Evolutionary conservation across 352 stramenopile genomes (phyloP).

Genomic region (Globisporangium cederbergense): DNA sequence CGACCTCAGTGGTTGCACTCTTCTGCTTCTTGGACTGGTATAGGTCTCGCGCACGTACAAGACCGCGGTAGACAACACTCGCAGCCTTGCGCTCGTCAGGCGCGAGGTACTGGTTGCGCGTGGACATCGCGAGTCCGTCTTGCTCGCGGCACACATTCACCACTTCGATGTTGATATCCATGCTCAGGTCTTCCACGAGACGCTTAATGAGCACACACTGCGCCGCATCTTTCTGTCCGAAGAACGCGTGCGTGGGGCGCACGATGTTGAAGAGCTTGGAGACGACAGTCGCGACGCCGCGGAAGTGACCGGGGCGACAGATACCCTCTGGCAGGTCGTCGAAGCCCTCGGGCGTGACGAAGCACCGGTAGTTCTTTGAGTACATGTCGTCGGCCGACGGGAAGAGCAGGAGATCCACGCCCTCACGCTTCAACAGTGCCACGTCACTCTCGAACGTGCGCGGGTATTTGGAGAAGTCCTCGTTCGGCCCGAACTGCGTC

Average conservation of each 20-base stretch:
- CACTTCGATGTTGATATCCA: slow-evolving; percentile 91
- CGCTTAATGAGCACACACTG: slow-evolving; percentile 95
- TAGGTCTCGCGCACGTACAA: slow-evolving; percentile 42
- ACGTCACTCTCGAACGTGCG: slow-evolving; percentile 94
- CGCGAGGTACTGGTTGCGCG: slow-evolving; percentile 97
- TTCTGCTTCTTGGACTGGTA: slow-evolving; percentile 27
- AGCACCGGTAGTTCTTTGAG: slow-evolving; percentile 76
- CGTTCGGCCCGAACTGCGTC: slow-evolving; percentile 96
- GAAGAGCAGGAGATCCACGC: slow-evolving; percentile 91
- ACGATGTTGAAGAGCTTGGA: slow-evolving; percentile 99
- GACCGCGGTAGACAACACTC: slow-evolving; percentile 85
- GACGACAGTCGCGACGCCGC: slow-evolving; percentile 98
- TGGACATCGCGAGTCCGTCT: slow-evolving; percentile 97
- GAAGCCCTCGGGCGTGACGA: slow-evolving; percentile 93
- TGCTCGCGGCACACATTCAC: slow-evolving; percentile 91
- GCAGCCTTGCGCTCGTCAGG: slow-evolving; percentile 85
- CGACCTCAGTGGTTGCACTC: slow-evolving; percentile 20
- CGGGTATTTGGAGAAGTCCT: slow-evolving; percentile 99
- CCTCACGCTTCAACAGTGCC: slow-evolving; percentile 72
- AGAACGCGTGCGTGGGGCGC: slow-evolving; percentile 95
- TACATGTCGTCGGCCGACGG: slow-evolving; percentile 89
- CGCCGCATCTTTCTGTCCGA: slow-evolving; percentile 99
- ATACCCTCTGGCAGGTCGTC: slow-evolving; percentile 92
- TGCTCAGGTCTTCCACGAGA: slow-evolving; percentile 96
- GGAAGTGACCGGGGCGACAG: slow-evolving; percentile 95